These are phyloP conservation scores for Trypanosoma brucei DNA, from an alignment of 208 protist species.

Conservation along the genomic window DNA sequence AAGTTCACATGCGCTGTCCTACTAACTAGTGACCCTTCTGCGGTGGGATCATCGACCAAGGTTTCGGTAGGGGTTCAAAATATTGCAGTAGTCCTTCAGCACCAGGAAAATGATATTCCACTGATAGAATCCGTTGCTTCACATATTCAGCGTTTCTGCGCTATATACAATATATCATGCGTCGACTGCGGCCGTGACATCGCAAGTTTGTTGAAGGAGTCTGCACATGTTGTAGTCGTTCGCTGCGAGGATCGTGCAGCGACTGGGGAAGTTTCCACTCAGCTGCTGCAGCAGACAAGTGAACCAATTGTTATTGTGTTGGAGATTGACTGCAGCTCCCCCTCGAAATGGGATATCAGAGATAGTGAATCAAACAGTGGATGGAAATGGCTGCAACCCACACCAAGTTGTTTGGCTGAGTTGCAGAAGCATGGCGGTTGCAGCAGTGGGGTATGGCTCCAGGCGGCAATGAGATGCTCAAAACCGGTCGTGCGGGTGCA, in stretches of 20 bases:
- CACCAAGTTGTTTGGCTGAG: slow-evolving; percentile 21
- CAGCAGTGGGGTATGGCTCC: not conserved
- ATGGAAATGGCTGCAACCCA: slow-evolving; percentile 37
- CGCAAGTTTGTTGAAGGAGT: not conserved
- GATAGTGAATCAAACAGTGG: not conserved
- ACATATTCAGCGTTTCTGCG: slow-evolving; percentile 1
- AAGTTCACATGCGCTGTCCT: slow-evolving; percentile 32
- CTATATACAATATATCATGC: not conserved
- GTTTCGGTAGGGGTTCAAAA: not conserved
- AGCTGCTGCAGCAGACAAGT: slow-evolving; percentile 19
- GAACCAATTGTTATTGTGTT: slow-evolving; percentile 7
- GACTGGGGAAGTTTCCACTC: slow-evolving; percentile 13
- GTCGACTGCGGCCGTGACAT: slow-evolving; percentile 8
- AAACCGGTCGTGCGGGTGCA: slow-evolving; percentile 5
- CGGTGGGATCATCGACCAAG: not conserved
- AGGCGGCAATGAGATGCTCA: slow-evolving; percentile 1
- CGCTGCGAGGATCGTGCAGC: not conserved
- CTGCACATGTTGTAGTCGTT: not conserved
- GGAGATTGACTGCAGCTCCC: not conserved
- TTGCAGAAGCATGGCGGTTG: not conserved
- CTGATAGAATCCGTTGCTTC: not conserved
- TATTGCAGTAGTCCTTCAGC: slow-evolving; percentile 1
- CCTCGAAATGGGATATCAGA: not conserved
- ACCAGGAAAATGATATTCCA: not conserved
- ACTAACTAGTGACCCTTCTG: slow-evolving; percentile 8